These are phyloP conservation scores for Saprolegnia parasitica DNA, from an alignment of 352 stramenopile species.

Conservation along the genomic window DNA sequence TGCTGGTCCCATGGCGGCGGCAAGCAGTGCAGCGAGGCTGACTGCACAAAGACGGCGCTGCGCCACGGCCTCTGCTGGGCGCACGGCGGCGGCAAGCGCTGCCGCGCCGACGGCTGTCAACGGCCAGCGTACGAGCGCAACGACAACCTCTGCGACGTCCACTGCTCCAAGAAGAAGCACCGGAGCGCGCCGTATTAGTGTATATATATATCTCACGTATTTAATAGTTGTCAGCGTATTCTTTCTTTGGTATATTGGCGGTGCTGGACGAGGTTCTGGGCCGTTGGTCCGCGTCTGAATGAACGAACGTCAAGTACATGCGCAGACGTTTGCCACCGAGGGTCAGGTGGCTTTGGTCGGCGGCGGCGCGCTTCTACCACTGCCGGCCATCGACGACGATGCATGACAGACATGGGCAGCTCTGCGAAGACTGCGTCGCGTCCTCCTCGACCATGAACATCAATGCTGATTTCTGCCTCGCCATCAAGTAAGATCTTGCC, in stretches of 20 bases:
- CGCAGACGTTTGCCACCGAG: too few species aligned
- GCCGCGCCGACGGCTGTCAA: slow-evolving; percentile 41
- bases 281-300: too few species aligned
- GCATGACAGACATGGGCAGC: too few species aligned
- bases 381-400: too few species aligned
- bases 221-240: neutral
- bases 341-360: too few species aligned
- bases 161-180: slow-evolving; percentile 17
- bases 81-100: slow-evolving; percentile 72
- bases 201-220: neutral
- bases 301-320: too few species aligned
- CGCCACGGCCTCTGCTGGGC: slow-evolving; percentile 78
- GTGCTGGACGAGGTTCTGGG: too few species aligned
- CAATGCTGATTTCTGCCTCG: too few species aligned
- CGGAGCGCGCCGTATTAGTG: neutral
- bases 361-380: too few species aligned
- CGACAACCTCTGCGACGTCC: slow-evolving; percentile 40
- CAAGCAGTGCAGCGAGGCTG: slow-evolving; percentile 50
- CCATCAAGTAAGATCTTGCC: too few species aligned
- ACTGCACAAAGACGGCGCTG: slow-evolving; percentile 66
- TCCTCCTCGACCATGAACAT: too few species aligned
- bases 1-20: slow-evolving; percentile 79
- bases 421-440: too few species aligned
- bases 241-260: neutral
- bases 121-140: slow-evolving; percentile 51